Evolutionary conservation across 2,329 filamentous ascomycete genomes (phyloP).

Genomic region (Stagonosporopsis cucurbitacearum): DNA sequence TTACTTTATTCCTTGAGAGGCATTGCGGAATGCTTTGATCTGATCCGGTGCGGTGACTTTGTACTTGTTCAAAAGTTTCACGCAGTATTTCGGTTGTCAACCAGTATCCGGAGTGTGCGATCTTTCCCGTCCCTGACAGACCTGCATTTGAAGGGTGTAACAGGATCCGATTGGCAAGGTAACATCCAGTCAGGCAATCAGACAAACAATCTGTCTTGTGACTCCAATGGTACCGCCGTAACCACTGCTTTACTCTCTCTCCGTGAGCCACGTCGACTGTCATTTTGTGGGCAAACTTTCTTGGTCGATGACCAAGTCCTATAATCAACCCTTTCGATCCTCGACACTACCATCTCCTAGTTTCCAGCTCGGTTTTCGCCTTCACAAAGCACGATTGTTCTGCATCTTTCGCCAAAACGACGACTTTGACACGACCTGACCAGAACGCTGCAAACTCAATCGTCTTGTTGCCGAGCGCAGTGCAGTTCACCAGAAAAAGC

Average conservation of each 20-base stretch:
- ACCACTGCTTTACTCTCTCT: background rate
- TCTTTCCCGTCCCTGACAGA: background rate
- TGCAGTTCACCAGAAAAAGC: background rate
- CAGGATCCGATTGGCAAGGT: conserved; percentile 1
- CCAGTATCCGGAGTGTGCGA: background rate
- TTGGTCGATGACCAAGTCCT: background rate
- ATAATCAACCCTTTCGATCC: background rate
- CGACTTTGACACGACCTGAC: background rate
- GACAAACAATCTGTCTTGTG: conserved; percentile 7
- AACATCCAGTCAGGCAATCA: background rate
- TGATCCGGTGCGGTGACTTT: background rate
- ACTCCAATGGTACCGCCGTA: background rate
- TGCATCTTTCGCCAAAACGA: background rate
- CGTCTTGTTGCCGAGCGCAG: background rate
- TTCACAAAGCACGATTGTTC: background rate
- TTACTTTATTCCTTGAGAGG: background rate
- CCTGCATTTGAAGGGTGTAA: background rate
- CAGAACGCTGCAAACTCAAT: too few relatives aligned
- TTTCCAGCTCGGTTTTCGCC: background rate
- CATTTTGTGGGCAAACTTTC: background rate
- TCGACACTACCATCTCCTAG: background rate
- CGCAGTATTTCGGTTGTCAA: background rate
- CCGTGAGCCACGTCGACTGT: background rate
- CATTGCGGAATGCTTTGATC: background rate
- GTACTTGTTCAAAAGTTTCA: conserved; percentile 1